These are phyloP conservation scores for Eucalyptus melliodora DNA, from an alignment of 345 rosid species.

Conservation along the genomic window DNA sequence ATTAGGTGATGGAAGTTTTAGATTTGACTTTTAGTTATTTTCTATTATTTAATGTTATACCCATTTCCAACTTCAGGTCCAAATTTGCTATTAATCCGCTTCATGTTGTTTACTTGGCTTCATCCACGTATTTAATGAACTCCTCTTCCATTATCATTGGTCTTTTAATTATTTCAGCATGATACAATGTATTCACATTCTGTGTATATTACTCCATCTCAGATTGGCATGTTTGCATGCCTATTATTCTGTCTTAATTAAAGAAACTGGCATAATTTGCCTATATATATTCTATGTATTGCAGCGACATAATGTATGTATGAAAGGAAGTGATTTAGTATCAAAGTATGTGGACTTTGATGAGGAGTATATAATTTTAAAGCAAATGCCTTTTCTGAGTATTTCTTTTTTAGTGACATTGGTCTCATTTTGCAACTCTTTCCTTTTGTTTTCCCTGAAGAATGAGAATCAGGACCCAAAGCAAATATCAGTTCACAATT, in stretches of 20 bases:
- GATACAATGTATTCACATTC: neutral
- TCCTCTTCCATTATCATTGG: neutral
- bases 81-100: neutral
- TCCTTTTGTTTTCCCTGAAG: conserved; percentile 25
- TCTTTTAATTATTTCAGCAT: neutral
- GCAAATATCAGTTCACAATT: conserved; percentile 69
- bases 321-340: neutral
- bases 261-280: neutral
- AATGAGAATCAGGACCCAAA: conserved; percentile 62
- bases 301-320: neutral
- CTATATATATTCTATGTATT: neutral
- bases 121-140: neutral
- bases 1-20: neutral
- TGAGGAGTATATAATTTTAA: neutral
- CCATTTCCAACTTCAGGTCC: neutral
- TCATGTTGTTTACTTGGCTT: neutral
- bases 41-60: neutral
- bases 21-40: neutral
- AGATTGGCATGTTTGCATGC: neutral
- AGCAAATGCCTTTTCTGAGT: neutral
- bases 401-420: neutral
- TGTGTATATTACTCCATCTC: neutral
- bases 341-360: neutral
- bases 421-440: neutral
- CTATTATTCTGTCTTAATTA: neutral